Conservation (phyloP, 2,329 filamentous ascomycete species). For the Talaromyces albobiverticillius region DNA sequence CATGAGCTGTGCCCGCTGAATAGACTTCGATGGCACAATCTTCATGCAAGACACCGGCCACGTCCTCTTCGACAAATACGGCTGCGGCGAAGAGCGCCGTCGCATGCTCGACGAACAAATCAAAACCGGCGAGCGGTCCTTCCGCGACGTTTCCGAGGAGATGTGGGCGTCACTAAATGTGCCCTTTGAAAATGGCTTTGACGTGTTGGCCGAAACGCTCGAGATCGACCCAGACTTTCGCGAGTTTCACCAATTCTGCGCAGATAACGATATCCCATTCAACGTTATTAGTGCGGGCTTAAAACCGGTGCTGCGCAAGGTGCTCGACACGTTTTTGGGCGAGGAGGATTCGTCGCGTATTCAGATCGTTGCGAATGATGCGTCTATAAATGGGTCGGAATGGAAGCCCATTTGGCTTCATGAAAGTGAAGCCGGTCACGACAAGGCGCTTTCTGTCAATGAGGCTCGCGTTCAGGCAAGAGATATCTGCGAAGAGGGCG, state of each 20-base stretch:
- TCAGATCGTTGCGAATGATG: constrained; percentile 67
- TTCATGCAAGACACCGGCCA: constrained; percentile 71
- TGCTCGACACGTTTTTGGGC: constrained; percentile 64
- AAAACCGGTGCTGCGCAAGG: constrained; percentile 60
- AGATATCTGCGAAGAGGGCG: constrained; percentile 56
- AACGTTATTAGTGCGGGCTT: constrained; percentile 68
- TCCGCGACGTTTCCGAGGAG: constrained; percentile 68
- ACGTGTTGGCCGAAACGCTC: constrained; percentile 60
- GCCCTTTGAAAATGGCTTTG: constrained; percentile 66
- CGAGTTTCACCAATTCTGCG: constrained; percentile 63
- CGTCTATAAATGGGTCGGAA: constrained; percentile 55
- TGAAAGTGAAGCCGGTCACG: constrained; percentile 63
- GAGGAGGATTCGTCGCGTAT: constrained; percentile 59
- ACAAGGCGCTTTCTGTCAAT: constrained; percentile 64
- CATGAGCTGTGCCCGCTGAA: too few relatives aligned
- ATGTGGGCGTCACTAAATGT: constrained; percentile 68
- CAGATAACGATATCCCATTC: constrained; percentile 62
- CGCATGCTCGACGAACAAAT: constrained; percentile 62
- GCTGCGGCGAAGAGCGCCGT: constrained; percentile 58
- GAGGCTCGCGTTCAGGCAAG: constrained; percentile 58
- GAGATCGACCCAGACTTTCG: constrained; percentile 64
- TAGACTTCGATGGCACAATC: constrained; percentile 71
- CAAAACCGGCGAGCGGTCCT: constrained; percentile 62
- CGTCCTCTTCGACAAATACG: constrained; percentile 64
- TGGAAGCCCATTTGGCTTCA: constrained; percentile 69